A percentile compares a stretch with the other conserved stretches of the same genome.
Evolutionary conservation across 768 basidiomycete species (phyloP).

Genomic region (Mycena rebaudengoi): DNA sequence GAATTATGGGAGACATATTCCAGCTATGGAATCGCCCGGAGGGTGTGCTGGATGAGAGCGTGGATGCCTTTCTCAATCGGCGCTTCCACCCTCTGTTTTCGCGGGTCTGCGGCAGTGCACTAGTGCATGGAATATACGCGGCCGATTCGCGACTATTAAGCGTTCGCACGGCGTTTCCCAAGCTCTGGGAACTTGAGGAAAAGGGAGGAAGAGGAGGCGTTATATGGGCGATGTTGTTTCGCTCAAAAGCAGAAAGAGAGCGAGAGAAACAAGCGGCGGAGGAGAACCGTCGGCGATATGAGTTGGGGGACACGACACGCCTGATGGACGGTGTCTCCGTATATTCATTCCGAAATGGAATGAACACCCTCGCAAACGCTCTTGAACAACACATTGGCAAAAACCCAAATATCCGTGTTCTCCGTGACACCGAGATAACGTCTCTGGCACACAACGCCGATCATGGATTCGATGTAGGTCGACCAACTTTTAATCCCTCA

Average conservation of each 20-base stretch:
- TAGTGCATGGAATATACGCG: conserved; percentile 95
- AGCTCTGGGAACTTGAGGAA: conserved; percentile 75
- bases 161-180: conserved; percentile 79
- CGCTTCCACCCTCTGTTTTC: conserved; percentile 81
- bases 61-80: conserved; percentile 79
- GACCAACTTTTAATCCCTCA: background rate
- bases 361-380: conserved; percentile 69
- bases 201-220: conserved; percentile 77
- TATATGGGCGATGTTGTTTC: conserved; percentile 61
- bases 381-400: conserved; percentile 57
- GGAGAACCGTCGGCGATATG: conserved; percentile 43
- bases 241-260: conserved; percentile 21
- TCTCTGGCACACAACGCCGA: conserved; percentile 43
- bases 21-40: conserved; percentile 50
- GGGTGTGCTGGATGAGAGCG: conserved; percentile 71
- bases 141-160: conserved; percentile 81
- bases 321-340: conserved; percentile 72
- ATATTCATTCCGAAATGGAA: conserved; percentile 83
- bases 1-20: conserved; percentile 69
- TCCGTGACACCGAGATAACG: conserved; percentile 50
- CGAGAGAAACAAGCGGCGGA: conserved; percentile 21
- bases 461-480: conserved; percentile 55
- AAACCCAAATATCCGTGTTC: conserved; percentile 66
- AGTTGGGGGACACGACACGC: conserved; percentile 56
- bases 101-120: conserved; percentile 75